Conservation (phyloP, 2,329 filamentous ascomycete species). For the Diplocarpon mali region DNA sequence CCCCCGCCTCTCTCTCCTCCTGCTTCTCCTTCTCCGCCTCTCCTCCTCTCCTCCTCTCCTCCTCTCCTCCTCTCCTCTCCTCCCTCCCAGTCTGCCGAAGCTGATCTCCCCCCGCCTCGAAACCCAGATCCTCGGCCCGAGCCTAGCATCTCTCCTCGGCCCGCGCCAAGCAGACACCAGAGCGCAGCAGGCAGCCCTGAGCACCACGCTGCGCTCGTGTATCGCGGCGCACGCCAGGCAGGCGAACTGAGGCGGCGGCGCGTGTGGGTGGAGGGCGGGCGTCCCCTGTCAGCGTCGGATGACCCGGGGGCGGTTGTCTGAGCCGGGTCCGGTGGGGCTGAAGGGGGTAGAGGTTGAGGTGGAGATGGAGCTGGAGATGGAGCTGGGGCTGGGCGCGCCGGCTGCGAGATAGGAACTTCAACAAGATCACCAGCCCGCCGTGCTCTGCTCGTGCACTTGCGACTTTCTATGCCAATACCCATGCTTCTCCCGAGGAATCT, state of each 20-base stretch:
- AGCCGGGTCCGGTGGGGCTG: background rate
- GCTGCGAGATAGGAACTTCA: slow-evolving; percentile 11
- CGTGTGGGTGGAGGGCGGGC: background rate
- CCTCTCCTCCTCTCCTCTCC: background rate
- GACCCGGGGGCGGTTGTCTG: background rate
- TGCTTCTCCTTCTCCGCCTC: no score
- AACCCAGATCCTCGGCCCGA: background rate
- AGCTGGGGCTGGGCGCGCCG: background rate
- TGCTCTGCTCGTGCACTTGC: no score
- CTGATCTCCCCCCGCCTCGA: background rate
- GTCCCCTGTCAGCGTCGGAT: background rate
- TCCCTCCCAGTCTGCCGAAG: background rate
- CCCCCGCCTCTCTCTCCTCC: no score
- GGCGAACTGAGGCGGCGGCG: background rate
- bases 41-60: no score
- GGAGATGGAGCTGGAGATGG: background rate
- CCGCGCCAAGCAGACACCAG: background rate
- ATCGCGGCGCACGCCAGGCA: background rate
- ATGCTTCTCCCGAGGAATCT: no score
- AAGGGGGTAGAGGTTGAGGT: background rate
- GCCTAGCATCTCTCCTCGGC: background rate
- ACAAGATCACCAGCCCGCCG: no score
- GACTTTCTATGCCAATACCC: no score
- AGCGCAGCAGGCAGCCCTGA: background rate
- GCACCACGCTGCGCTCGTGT: background rate